A percentile compares a stretch with the other conserved stretches of the same genome.
Evolutionary conservation across 176 grass and related monocot species (phyloP).

Genomic region (Panicum miliaceum): DNA sequence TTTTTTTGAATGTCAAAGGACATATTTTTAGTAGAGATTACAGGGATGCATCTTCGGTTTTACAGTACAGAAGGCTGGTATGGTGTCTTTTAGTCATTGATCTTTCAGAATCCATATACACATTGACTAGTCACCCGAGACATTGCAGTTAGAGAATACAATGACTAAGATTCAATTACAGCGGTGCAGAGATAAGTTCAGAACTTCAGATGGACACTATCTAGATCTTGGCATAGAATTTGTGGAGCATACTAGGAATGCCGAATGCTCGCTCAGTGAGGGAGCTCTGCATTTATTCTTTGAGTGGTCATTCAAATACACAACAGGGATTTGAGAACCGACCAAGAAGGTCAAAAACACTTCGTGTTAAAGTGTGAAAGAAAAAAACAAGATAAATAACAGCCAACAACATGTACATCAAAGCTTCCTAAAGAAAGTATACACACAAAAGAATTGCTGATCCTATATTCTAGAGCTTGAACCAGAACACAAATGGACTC

Average conservation of each 20-base stretch:
- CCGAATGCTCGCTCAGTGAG: too few relatives aligned
- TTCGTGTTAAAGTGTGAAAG: not conserved
- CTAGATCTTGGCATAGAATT: too few relatives aligned
- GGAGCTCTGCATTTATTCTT: not conserved
- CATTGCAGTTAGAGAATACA: too few relatives aligned
- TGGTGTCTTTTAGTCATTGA: not conserved
- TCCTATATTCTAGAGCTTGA: conserved; percentile 15
- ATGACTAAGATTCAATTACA: too few relatives aligned
- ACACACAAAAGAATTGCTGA: not conserved
- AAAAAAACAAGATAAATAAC: not conserved
- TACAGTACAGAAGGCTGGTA: not conserved
- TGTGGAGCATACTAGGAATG: too few relatives aligned
- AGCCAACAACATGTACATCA: not conserved
- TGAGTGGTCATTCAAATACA: not conserved
- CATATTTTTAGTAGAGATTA: too few relatives aligned
- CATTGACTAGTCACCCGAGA: not conserved
- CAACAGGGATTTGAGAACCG: not conserved
- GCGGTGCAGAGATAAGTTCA: too few relatives aligned
- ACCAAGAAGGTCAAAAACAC: not conserved
- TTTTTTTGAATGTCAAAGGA: not conserved
- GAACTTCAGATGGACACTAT: too few relatives aligned
- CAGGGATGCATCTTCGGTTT: not conserved
- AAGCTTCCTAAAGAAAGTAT: not conserved
- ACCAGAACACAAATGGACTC: conserved; percentile 32
- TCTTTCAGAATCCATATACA: not conserved